A percentile compares a stretch with the other conserved stretches of the same genome.
Conservation (phyloP, 768 basidiomycete genomes). For the Hericium alpestre region DNA sequence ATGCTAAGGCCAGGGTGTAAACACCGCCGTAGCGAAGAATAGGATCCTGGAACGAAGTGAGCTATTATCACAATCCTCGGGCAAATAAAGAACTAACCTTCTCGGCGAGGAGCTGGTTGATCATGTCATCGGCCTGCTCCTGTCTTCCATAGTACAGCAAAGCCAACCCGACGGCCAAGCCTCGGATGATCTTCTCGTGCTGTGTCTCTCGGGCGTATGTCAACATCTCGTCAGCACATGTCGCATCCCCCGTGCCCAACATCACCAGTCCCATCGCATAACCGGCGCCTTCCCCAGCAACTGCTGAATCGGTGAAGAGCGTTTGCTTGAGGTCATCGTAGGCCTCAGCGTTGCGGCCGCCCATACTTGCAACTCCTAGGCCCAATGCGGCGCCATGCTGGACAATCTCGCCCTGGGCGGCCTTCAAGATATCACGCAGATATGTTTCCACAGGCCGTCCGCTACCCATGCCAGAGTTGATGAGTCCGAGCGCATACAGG, state of each 20-base stretch:
- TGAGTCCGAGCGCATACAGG: slow-evolving; percentile 89
- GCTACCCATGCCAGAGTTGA: slow-evolving; percentile 82
- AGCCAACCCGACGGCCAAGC: slow-evolving; percentile 84
- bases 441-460: slow-evolving; percentile 59
- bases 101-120: slow-evolving; percentile 69
- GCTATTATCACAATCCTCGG: not conserved
- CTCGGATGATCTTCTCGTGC: slow-evolving; percentile 98
- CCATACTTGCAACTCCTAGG: slow-evolving; percentile 93
- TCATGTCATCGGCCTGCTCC: slow-evolving; percentile 82
- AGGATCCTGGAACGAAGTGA: slow-evolving; percentile 55
- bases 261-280: slow-evolving; percentile 98
- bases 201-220: slow-evolving; percentile 94
- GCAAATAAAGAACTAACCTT: slow-evolving; percentile 43
- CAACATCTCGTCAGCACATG: slow-evolving; percentile 86
- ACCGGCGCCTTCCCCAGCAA: slow-evolving; percentile 91
- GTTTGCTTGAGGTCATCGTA: slow-evolving; percentile 87
- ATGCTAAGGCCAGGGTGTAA: slow-evolving; percentile 91
- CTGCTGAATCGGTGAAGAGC: slow-evolving; percentile 88
- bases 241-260: slow-evolving; percentile 82
- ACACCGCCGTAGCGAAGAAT: slow-evolving; percentile 97
- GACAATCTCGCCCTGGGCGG: slow-evolving; percentile 72
- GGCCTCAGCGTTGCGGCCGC: slow-evolving; percentile 75
- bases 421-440: slow-evolving; percentile 69
- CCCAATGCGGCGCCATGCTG: slow-evolving; percentile 97
- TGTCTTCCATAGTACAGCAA: slow-evolving; percentile 89